A percentile compares a stretch with the other conserved stretches of the same genome.
These are phyloP conservation scores for Solanum chilense DNA, from an alignment of 257 asterid genomes.

Conservation along the genomic window DNA sequence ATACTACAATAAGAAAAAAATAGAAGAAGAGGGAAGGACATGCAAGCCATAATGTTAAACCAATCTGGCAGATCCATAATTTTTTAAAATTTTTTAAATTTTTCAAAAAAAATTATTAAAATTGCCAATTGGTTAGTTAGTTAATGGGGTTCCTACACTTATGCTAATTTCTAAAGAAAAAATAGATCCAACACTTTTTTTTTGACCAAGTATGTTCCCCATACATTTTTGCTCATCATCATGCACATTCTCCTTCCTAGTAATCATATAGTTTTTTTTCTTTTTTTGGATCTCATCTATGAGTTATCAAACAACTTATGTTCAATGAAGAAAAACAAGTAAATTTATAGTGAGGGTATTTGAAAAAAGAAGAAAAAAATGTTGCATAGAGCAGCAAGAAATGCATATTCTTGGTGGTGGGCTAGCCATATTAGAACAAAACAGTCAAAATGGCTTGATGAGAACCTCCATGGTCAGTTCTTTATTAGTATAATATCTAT, in stretches of 20 bases:
- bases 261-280: neutral
- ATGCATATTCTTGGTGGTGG: constrained; percentile 60
- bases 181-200: neutral
- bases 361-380: neutral
- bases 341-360: neutral
- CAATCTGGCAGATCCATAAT: neutral
- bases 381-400: constrained; percentile 47
- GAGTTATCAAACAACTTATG: neutral
- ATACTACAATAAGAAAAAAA: neutral
- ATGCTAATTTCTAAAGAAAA: constrained; percentile 3
- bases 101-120: neutral
- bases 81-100: neutral
- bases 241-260: constrained; percentile 1
- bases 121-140: constrained; percentile 10
- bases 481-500: neutral
- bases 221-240: constrained; percentile 9
- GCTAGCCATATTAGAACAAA: constrained; percentile 48
- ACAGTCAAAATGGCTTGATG: constrained; percentile 48
- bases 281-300: neutral
- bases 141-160: constrained; percentile 27
- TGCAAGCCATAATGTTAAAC: neutral
- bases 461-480: constrained; percentile 29
- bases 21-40: neutral
- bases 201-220: constrained; percentile 17
- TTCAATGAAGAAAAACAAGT: neutral